Conservation (phyloP, 768 basidiomycete genomes). For the Suillus plorans region DNA sequence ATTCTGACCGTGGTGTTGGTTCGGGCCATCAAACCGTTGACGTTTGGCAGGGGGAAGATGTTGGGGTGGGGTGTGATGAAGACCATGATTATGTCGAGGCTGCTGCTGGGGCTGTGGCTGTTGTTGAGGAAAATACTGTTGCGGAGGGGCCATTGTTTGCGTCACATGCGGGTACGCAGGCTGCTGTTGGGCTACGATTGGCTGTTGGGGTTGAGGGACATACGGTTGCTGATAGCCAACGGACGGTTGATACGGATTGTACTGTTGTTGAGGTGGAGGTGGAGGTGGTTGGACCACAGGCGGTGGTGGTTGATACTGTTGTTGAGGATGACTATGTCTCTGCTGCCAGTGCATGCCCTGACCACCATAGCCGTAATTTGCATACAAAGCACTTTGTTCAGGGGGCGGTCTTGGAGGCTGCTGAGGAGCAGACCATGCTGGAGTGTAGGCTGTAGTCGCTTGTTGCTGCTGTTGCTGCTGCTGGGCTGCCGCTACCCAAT, state of each 20-base stretch:
- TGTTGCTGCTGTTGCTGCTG: conserved; percentile 52
- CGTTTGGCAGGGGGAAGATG: conserved; percentile 92
- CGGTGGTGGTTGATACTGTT: conserved; percentile 48
- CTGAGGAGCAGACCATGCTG: conserved; percentile 67
- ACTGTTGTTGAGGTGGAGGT: conserved; percentile 59
- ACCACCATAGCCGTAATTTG: conserved; percentile 88
- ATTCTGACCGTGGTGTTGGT: conserved; percentile 38
- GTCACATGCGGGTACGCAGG: conserved; percentile 43
- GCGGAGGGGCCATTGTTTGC: conserved; percentile 38
- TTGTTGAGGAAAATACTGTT: conserved; percentile 40
- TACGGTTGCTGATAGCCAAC: conserved; percentile 67
- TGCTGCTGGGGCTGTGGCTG: conserved; percentile 40
- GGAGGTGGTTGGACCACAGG: conserved; percentile 50
- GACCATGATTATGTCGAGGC: conserved; percentile 46
- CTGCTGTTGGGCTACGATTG: conserved; percentile 42
- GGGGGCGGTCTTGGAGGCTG: conserved; percentile 64
- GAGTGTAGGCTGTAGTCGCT: conserved; percentile 52
- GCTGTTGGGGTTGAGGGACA: conserved; percentile 59
- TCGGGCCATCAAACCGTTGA: conserved; percentile 83
- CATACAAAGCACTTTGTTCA: conserved; percentile 83
- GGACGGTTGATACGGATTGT: conserved; percentile 75
- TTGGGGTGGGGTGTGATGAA: conserved; percentile 68
- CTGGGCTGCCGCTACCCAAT: conserved; percentile 66
- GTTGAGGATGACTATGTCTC: conserved; percentile 62
- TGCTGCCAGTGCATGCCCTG: conserved; percentile 62